Base-by-base conservation (phyloP, 1,284 basidiomycete genomes). In the Sanghuangporus sanghuang region DNA sequence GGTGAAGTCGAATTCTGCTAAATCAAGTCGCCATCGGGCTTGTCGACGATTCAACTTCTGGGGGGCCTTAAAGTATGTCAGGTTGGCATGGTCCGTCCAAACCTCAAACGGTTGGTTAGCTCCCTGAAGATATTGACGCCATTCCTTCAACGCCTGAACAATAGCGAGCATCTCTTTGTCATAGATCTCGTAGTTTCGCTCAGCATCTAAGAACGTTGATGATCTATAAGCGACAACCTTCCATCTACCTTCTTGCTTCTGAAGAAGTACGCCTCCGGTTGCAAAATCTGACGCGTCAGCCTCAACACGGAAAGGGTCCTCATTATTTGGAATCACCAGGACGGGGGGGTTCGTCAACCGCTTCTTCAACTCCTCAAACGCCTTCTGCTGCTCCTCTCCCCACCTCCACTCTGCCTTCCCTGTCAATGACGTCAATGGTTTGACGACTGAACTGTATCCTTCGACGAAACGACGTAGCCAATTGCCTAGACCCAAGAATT, bases 161-260 rank as follows among this genome's bases (percentile, higher is more conserved):
- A 81, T 75, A 0, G 76, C 74, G 0, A 82, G 44, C 14, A 85
- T 61, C 71, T 85, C 81, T 59, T 76, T 72, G 66, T 85, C 77
- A 67, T 80, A 75, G 40, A 79, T 78, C 21, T 76, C 71, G 67
- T 82, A 83, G 66, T 83, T 83, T 6, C 70, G 57, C 69, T 76
- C 68, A 2, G 68, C 61, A 44, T 67, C 64, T 35, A 69, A 69
- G 12, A 79, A 64, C 0, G 68, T 36, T 59, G 75, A 69, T 0
- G 73, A 77, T 3, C 71, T 48, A 64, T 69, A 75, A 2, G 71
- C 71, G 40, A 73, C 52, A 3, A 74, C 71, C 39, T 76, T 71
- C 16, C 64, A 40, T 39, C 75, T 68, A 0, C 46, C 12, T 3
- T 8, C 46, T 16, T 57, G 27, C 3, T 27, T 9, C 49, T 63